Evolutionary conservation across 2,329 filamentous ascomycete genomes (phyloP), one percentile per base, ranked within the genome.

Genomic region (Fusarium transvaalense): DNA sequence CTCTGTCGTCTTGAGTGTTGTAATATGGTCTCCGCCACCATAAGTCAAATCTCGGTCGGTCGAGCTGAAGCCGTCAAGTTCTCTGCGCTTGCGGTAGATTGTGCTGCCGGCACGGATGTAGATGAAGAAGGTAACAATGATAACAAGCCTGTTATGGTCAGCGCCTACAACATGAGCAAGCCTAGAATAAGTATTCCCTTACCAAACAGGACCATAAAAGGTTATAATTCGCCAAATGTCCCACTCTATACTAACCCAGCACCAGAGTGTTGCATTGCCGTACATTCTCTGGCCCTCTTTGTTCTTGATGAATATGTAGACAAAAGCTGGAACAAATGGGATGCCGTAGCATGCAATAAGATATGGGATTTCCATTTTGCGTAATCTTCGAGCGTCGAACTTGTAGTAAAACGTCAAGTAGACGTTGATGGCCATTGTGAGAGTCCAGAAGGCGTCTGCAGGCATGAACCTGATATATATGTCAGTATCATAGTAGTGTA

Each of bases 361-460:
- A 68, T 96, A 96, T 59, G 85, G 89, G 45, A 89, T 86, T 75
- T 96, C 93, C 75, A 95, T 84, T 43, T 79, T 83, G 13, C 88
- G 88, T 15, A 96, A 81, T 53, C 86, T 84, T 6, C 83, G 79
- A 2, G 89, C 87, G 61, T 91, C 88, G 71, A 89, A 94, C 66
- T 91, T 91, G 73, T 83, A 84, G 77, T 93, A 94, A 74, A 96
- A 93, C 0, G 92, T 94, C 15, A 95, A 80, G 76, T 93, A 93
- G 52, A 96, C 92, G 75, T 96, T 97, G 70, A 90, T 84, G 2
- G 92, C 92, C 92, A 97, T 96, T 55, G 91, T 89, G 61, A 94
- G 83, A 1, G 91, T 92, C 92, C 90, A 94, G 45, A 91, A 83
- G 2, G 90, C 88, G 80, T 93, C 91, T 7, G 91, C 91, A 3